Base-by-base conservation (phyloP, 208 protist species). In the Acanthamoeba lenticulata region DNA sequence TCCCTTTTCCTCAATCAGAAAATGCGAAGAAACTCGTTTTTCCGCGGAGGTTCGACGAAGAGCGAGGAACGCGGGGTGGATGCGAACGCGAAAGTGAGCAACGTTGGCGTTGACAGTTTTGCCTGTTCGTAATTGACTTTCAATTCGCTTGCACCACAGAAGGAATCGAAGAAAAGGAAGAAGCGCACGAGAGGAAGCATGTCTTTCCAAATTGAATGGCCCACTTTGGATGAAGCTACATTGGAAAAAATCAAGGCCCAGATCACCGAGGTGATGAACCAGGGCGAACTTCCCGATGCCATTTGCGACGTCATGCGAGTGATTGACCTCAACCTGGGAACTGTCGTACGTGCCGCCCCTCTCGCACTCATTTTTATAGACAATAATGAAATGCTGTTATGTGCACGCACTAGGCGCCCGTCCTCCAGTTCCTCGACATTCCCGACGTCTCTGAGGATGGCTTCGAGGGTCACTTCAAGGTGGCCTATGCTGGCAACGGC, bases 141-240 rank as follows among this genome's bases (percentile, higher is more conserved):
- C n/a, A n/a, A n/a, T n/a, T n/a, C n/a, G n/a, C n/a, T n/a, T n/a
- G n/a, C n/a, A n/a, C n/a, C 0, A 17, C 21, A 36, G 27, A 65
- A 67, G 57, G 57, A 67, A 67, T 67, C 57, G 57, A 67, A 67
- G n/a, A 62, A 15, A 5, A 55, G 3, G 3, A 4, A 36, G 4
- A 34, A 36, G 57, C n/a, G n/a, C n/a, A n/a, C n/a, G n/a, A n/a
- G n/a, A n/a, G n/a, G n/a, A 57, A 72, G 6, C 62, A 90, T 90
- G 83, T 90, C 83, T 13, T 90, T 90, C 27, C 52, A 90, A 69
- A 90, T 90, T 24, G 57, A 90, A 13, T 90, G 83, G 83, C 83
- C 83, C 19, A 69, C 57, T 15, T 32, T 62, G 21, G 83, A 90
- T 29, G 83, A 62, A 15, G 27, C 36, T 27, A 90, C 52, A 0